A percentile compares a stretch with the other conserved stretches of the same genome.
Conservation (phyloP, 306 rosid genomes). For the Lathyrus tuberosus region DNA sequence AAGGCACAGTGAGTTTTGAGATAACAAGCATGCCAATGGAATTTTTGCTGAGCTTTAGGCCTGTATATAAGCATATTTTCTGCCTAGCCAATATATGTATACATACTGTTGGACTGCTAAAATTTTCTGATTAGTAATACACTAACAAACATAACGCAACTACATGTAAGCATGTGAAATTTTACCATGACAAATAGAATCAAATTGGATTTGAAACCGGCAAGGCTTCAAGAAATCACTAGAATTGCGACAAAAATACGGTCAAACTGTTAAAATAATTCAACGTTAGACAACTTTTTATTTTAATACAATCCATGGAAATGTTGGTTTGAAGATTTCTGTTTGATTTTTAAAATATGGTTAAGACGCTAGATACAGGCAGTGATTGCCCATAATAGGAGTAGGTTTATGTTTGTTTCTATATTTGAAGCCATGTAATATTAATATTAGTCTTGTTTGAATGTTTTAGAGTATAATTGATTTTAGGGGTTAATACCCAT, state of each 20-base stretch:
- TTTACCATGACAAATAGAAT: not conserved
- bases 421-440: too few relatives aligned
- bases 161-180: not conserved
- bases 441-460: too few relatives aligned
- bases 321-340: not conserved
- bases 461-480: too few relatives aligned
- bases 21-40: constrained; percentile 1
- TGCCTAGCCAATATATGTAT: constrained; percentile 28
- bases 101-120: not conserved
- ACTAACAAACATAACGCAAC: not conserved
- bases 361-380: not conserved
- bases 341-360: not conserved
- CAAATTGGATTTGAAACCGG: not conserved
- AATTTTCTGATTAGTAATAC: not conserved
- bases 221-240: not conserved
- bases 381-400: not conserved
- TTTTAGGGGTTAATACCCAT: too few relatives aligned
- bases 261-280: not conserved
- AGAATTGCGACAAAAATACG: not conserved
- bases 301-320: not conserved
- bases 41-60: constrained; percentile 34
- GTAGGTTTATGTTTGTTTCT: too few relatives aligned
- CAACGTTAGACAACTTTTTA: not conserved
- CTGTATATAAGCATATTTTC: constrained; percentile 41
- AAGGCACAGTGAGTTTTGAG: not conserved